Conservation (phyloP, 352 stramenopile species). For the Phytopythium boreale region DNA sequence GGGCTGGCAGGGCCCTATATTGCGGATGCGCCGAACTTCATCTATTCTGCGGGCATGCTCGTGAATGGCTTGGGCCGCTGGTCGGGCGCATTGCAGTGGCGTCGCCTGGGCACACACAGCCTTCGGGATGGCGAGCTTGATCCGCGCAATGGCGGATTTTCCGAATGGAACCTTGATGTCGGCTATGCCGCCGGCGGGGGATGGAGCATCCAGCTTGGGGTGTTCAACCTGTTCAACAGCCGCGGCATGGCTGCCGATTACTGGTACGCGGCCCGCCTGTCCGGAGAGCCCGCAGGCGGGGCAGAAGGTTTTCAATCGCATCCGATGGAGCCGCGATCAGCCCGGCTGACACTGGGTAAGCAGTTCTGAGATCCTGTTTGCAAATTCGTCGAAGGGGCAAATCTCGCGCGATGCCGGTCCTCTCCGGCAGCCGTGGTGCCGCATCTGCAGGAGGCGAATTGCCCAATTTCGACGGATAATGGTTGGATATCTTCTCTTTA, state of each 20-base stretch:
- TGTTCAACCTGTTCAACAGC: slow-evolving; percentile 4
- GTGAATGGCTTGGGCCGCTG: slow-evolving; percentile 3
- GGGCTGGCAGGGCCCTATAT: slow-evolving; percentile 3
- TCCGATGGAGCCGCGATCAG: slow-evolving; percentile 3
- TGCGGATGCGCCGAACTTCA: slow-evolving; percentile 3
- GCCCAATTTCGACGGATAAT: slow-evolving; percentile 4
- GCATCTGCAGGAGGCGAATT: slow-evolving; percentile 3
- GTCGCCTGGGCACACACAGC: slow-evolving; percentile 2
- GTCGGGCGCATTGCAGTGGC: slow-evolving; percentile 2
- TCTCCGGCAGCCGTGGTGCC: slow-evolving; percentile 2
- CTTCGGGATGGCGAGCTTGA: slow-evolving; percentile 3
- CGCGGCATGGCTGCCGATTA: slow-evolving; percentile 3
- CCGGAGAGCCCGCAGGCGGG: slow-evolving; percentile 1
- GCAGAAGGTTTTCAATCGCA: slow-evolving; percentile 4
- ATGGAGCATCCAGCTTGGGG: slow-evolving; percentile 3
- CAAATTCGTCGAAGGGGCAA: slow-evolving; percentile 4
- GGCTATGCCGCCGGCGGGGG: slow-evolving; percentile 1
- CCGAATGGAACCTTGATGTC: slow-evolving; percentile 4
- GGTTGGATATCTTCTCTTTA: slow-evolving; percentile 5
- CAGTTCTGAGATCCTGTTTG: slow-evolving; percentile 4
- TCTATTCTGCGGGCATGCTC: slow-evolving; percentile 3
- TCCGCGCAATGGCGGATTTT: slow-evolving; percentile 3
- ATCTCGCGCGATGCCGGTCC: slow-evolving; percentile 2
- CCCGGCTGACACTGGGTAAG: slow-evolving; percentile 3
- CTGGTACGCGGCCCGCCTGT: slow-evolving; percentile 2